Evolutionary conservation across 768 basidiomycete genomes (phyloP), one percentile per base, ranked within the genome.

Genomic region (Mycena epipterygia): DNA sequence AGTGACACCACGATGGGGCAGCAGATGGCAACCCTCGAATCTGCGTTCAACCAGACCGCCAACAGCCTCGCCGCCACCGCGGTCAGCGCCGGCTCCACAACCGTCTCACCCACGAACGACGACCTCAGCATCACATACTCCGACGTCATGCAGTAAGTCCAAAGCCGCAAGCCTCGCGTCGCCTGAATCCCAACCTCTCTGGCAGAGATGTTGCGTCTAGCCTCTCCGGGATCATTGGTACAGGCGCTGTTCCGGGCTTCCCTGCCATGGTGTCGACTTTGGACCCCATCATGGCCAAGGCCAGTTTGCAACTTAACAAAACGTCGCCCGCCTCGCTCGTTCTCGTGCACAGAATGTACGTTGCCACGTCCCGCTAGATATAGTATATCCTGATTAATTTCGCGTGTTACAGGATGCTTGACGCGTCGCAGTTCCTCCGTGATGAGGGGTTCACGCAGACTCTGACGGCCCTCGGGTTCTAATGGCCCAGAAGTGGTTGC

Each of bases 341-440:
- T 6, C 74, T 82, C 30, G 80, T 81, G 16, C 79, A 78, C 62
- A 79, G 58, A 37, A 73, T 82, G 82, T 83, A 67, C 49, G 79
- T 19, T 6, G 2, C 16, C n/a, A 6, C 5, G 32, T 37, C 16
- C n/a, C n/a, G n/a, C n/a, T n/a, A n/a, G n/a, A n/a, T n/a, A n/a
- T 37, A 25, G 46, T 48, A 48, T 27, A 25, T 27, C 46, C 3
- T 41, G 39, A 27, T 2, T 48, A 16, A 48, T 25, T 27, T 27
- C 5, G 12, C 46, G 4, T 35, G n/a, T 5, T 61, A 27, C 39
- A 71, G 82, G 76, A 79, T 82, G 80, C 73, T 79, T 33, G 82
- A 83, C 68, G 82, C 80, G 7, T 67, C 72, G 39, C 81, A 83
- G 68, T 83, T 83, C 79, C 49, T 82, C 32, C 68, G 68, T 41